A percentile compares a stretch with the other conserved stretches of the same genome.
Evolutionary conservation across 2,329 filamentous ascomycete species (phyloP).

Genomic region (Ophiosphaerella herpotricha): DNA sequence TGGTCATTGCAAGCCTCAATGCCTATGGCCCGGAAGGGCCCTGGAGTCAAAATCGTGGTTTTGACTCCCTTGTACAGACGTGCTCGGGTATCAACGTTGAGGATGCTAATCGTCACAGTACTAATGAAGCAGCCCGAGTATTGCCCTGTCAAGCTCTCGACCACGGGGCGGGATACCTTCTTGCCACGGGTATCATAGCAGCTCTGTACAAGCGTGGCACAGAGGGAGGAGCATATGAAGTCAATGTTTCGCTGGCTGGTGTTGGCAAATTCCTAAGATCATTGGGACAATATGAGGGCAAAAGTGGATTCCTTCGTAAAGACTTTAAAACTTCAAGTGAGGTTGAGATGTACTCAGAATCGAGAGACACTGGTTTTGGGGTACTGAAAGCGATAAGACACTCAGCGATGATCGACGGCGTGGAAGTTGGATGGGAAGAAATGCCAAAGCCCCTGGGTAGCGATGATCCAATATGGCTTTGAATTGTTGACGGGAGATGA

Average conservation of each 20-base stretch:
- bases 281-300: slow-evolving; percentile 56
- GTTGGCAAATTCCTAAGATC: slow-evolving; percentile 62
- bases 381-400: slow-evolving; percentile 55
- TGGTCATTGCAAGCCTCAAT: slow-evolving; percentile 59
- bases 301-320: slow-evolving; percentile 49
- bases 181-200: slow-evolving; percentile 59
- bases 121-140: slow-evolving; percentile 47
- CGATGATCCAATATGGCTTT: slow-evolving; percentile 51
- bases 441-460: slow-evolving; percentile 58
- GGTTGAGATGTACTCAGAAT: slow-evolving; percentile 50
- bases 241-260: slow-evolving; percentile 61
- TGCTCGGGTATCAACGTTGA: slow-evolving; percentile 61
- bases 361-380: slow-evolving; percentile 53
- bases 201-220: slow-evolving; percentile 55
- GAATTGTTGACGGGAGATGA: not conserved
- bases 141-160: slow-evolving; percentile 63
- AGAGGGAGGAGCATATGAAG: slow-evolving; percentile 56
- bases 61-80: slow-evolving; percentile 62
- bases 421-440: slow-evolving; percentile 54
- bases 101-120: slow-evolving; percentile 55
- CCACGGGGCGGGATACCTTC: slow-evolving; percentile 60
- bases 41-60: slow-evolving; percentile 55
- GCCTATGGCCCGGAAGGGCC: slow-evolving; percentile 58
- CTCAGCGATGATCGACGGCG: slow-evolving; percentile 53
- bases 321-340: slow-evolving; percentile 41